Base-by-base conservation (phyloP, 495 filamentous ascomycete genomes). In the Hyaloscypha finlandica region DNA sequence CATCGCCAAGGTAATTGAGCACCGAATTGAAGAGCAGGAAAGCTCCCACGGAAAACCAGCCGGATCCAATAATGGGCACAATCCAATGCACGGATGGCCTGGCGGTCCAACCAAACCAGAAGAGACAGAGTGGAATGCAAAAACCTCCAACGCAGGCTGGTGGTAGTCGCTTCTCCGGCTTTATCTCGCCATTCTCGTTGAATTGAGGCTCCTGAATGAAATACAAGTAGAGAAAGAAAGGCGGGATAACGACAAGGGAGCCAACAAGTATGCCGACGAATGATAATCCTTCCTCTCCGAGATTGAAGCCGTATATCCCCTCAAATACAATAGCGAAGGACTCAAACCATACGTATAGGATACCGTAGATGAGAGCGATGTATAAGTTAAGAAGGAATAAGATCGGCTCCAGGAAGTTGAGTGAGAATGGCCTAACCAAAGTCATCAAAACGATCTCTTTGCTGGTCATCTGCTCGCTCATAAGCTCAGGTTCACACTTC, bases 331-430 rank as follows among this genome's bases (percentile, higher is more conserved):
- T 81, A 25, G 83, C 82, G 55, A 85, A 82, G 12, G 79, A 77
- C 32, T 79, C 80, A 51, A 86, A 81, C 70, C 83, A 80, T 80
- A 86, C 83, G 72, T 88, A 88, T 12, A 87, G 76, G 55, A 88
- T 78, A 3, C 75, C 77, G 66, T 86, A 86, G n/a, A 86, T 80
- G 9, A 86, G 71, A 8, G 81, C 80, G 66, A 82, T 74, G 64
- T 86, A 86, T 35, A 85, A 74, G 14, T 82, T 81, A 52, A 79
- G 71, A 32, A 83, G 74, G 68, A 83, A 75, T 6, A 76, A 77
- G 51, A 82, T 80, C 4, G 80, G 74, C 60, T 85, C 83, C 0
- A 77, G 82, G n/a, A 88, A 59, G 31, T 89, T 75, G 85, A 92
- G 89, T 39, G 80, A 72, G 3, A 89, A 58, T 31, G 66, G 62